Percentiles rank a stretch among this genome's conserved stretches.
phyloP scores from a whole-genome alignment of 129 eudicot species.

The Pulicaria dysenterica region DNA sequence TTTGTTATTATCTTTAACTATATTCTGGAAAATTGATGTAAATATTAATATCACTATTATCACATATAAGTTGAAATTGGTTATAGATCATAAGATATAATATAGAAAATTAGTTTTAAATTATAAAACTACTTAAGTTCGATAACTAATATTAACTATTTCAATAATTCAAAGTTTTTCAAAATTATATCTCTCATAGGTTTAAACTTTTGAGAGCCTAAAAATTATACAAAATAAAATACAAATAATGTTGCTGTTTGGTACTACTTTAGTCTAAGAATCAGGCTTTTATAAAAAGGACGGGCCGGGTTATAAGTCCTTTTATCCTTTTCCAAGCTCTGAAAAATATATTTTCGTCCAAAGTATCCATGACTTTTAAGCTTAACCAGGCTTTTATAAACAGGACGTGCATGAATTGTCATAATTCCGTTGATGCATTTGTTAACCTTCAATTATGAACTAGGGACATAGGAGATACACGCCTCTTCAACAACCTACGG shows the following conservation, averaged over 20 bases:
- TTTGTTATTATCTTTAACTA: neutral
- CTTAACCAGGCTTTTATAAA: neutral
- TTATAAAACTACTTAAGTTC: neutral
- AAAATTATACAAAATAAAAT: neutral
- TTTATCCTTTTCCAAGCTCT: neutral
- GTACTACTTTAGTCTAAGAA: neutral
- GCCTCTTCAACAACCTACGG: conserved; percentile 67
- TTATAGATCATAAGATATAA: neutral
- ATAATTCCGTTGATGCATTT: conserved; percentile 15
- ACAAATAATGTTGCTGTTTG: neutral
- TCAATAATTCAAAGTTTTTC: neutral
- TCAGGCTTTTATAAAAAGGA: neutral
- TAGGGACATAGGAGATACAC: conserved; percentile 74
- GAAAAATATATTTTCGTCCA: neutral
- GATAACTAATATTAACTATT: neutral
- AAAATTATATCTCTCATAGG: neutral
- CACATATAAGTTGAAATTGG: neutral
- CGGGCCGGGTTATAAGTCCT: too few species aligned
- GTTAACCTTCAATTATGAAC: conserved; percentile 20
- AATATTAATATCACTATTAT: neutral
- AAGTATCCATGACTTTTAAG: neutral
- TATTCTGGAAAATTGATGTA: neutral
- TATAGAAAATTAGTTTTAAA: too few species aligned
- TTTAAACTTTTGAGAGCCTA: neutral
- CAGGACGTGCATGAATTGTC: neutral